Evolutionary conservation across 2,329 filamentous ascomycete genomes (phyloP), one percentile per base, ranked within the genome.

Genomic region (Aspergillus novoparasiticus): DNA sequence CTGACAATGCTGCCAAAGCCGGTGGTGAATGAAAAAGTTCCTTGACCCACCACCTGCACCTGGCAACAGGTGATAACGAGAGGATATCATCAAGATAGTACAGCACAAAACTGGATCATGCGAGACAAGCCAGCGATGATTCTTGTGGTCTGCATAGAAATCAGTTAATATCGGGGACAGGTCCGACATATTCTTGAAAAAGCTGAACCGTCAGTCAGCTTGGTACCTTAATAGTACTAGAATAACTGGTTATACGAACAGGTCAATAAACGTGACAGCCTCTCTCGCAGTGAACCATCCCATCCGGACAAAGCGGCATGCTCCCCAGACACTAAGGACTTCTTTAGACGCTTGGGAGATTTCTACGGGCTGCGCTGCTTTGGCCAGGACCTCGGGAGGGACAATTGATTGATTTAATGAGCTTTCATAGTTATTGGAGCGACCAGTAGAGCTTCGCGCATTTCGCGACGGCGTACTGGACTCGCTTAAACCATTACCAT

Each of bases 271-370:
- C 1, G 80, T 83, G 1, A 86, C 79, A 11, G 83, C 84, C 68
- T 86, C 84, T 59, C 81, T 78, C 3, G 84, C 83, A 0, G 83
- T 82, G 60, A 86, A 82, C 83, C 83, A 86, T 0, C 84, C 84
- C 82, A 85, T 84, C 62, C 81, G 81, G 21, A 85, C 83, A 67
- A 85, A 86, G 0, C 83, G 80, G 67, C 82, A 84, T 4, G 78
- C 73, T 19, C 82, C 81, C 83, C 83, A 85, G 21, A 81, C 70
- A 57, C 77, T 75, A 39, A 84, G 72, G 11, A 80, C 79, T 4
- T 79, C 76, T 11, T 70, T 69, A 1, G 72, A 66, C 12, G 66
- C 71, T 34, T 73, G 53, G 1, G 75, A 76, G 12, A 78, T 58
- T 14, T 71, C 65, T 10, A 73, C 70, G 2, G 73, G 73, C n/a